Percentiles rank a stretch among this genome's conserved stretches.
These are phyloP conservation scores for Tylopilus vinaceipallidus DNA, from an alignment of 768 basidiomycete genomes.

Conservation along the genomic window DNA sequence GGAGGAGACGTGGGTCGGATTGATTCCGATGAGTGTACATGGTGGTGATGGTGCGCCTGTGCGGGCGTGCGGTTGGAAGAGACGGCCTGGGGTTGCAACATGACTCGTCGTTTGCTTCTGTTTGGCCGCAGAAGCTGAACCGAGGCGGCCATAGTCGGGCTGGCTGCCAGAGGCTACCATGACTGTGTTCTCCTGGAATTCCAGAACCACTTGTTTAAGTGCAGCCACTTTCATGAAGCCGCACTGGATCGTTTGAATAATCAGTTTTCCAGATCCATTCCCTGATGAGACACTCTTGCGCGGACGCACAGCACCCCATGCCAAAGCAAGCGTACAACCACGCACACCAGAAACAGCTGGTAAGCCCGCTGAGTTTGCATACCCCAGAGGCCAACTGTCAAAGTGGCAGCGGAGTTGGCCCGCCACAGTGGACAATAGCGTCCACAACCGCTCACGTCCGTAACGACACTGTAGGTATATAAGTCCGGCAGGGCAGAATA, in stretches of 20 bases:
- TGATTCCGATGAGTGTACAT: conserved; percentile 58
- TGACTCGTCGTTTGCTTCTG: background rate
- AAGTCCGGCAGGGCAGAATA: background rate
- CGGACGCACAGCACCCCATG: background rate
- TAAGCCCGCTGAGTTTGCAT: background rate
- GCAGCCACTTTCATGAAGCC: conserved; percentile 3
- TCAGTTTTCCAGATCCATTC: background rate
- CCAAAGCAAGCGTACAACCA: background rate
- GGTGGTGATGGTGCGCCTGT: conserved; percentile 68
- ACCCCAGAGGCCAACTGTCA: background rate
- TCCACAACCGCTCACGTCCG: conserved; percentile 13
- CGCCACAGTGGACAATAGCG: conserved; percentile 10
- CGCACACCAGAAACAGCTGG: conserved; percentile 10
- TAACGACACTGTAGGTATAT: conserved; percentile 11
- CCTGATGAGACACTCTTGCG: background rate
- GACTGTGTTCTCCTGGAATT: background rate
- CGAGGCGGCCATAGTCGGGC: conserved; percentile 9
- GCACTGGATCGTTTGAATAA: background rate
- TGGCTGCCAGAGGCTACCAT: background rate
- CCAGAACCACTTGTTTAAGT: conserved; percentile 6
- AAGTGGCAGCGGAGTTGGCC: conserved; percentile 5
- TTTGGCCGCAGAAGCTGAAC: background rate
- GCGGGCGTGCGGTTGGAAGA: conserved; percentile 61
- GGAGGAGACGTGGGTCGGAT: conserved; percentile 43
- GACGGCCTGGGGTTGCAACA: background rate